These are phyloP conservation scores for Cylindrotheca closterium DNA, from an alignment of 108 stramenopile species.

Conservation along the genomic window DNA sequence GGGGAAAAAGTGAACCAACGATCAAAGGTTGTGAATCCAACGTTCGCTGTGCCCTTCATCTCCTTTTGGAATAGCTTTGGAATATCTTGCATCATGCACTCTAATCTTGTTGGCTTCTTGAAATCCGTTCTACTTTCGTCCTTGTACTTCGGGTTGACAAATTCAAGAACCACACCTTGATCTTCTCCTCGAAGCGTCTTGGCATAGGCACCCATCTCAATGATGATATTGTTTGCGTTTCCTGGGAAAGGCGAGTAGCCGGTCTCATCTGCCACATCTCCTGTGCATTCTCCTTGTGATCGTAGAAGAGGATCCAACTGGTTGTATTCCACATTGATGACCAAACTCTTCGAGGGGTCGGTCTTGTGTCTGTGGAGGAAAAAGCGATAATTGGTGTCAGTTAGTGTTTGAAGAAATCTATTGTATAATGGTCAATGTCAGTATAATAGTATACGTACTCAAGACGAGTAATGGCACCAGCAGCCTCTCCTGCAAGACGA, in stretches of 20 bases:
- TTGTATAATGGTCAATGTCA: neutral
- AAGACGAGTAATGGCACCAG: slow-evolving; percentile 95
- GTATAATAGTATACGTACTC: slow-evolving; percentile 58
- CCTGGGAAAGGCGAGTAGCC: slow-evolving; percentile 97
- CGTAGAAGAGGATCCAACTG: slow-evolving; percentile 96
- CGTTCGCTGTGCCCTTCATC: slow-evolving; percentile 80
- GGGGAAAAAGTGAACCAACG: slow-evolving; percentile 96
- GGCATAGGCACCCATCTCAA: slow-evolving; percentile 83
- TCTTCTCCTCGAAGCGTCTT: slow-evolving; percentile 78
- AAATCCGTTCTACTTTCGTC: slow-evolving; percentile 89
- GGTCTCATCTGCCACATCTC: slow-evolving; percentile 93
- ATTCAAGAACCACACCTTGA: slow-evolving; percentile 95
- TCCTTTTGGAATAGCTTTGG: slow-evolving; percentile 95
- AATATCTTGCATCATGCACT: slow-evolving; percentile 99
- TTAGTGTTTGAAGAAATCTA: neutral
- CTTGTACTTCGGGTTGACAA: slow-evolving; percentile 99
- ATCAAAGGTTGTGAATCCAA: slow-evolving; percentile 97
- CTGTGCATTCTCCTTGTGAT: slow-evolving; percentile 78
- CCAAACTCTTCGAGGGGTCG: slow-evolving; percentile 86
- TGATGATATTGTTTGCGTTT: slow-evolving; percentile 97
- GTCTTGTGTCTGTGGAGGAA: slow-evolving; percentile 74
- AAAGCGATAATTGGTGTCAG: slow-evolving; percentile 3
- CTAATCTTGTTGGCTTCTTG: slow-evolving; percentile 98
- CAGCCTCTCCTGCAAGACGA: slow-evolving; percentile 95
- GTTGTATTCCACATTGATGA: slow-evolving; percentile 99